Base-by-base conservation (phyloP, 176 grass and related monocot genomes). In the Raddia guianensis region DNA sequence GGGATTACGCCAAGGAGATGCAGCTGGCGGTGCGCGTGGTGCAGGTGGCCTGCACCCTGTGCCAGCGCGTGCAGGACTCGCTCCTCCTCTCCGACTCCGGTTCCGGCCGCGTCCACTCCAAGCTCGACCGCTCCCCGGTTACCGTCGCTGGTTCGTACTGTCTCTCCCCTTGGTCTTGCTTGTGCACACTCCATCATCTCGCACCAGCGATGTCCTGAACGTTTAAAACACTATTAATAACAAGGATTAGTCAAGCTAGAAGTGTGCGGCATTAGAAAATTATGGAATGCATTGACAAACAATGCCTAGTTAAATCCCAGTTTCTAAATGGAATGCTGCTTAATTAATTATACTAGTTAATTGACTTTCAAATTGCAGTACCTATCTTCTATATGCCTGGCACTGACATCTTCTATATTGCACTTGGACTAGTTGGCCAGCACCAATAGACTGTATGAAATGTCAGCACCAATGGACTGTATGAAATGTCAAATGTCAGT, bases 71-170 rank as follows among this genome's bases (percentile, higher is more conserved):
- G n/a, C 95, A 98, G 86, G 86, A 84, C n/a, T 67, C 82, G 12
- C 85, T 97, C 55, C 77, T 94, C 69, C 79, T 20, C 0, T 19
- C 76, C 42, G 6, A 45, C 27, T 3, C 37, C 43, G 80, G 33
- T 19, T 53, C 20, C 16, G 78, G 37, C 14, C 65, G 82, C 76
- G 87, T 88, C 81, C 83, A 84, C 68, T 82, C 87, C 9, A 98
- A 98, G 90, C 86, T 91, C 49, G 95, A 98, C 76, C 66, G 80
- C 44, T 98, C 95, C 62, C 92, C 83, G 6, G 95, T 98, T 78
- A 98, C 95, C n/a, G 83, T 94, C n/a, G 95, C 92, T 15, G 95
- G 95, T 98, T 82, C 32, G 34, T 64, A 7, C 57, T 32, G 52
- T 8, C 58, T 14, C 11, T 66, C 32, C 10, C 61, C 66, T 65